Evolutionary conservation across 2,329 filamentous ascomycete genomes (phyloP), one percentile per base, ranked within the genome.

Genomic region (Colletotrichum godetiae): DNA sequence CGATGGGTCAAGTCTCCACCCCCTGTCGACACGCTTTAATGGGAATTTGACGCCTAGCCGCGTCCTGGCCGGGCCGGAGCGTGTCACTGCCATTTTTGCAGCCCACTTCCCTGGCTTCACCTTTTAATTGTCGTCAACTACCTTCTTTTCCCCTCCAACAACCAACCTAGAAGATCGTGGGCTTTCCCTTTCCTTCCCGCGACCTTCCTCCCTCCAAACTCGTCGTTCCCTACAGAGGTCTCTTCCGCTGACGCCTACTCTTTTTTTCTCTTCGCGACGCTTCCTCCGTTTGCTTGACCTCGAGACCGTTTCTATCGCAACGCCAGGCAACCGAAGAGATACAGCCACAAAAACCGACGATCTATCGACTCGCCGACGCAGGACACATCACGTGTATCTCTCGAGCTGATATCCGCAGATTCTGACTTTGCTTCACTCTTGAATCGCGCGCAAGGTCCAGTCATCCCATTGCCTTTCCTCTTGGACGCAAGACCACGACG

Each of bases 21-120:
- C 68, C 69, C 69, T 72, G 65, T 63, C 55, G 46, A 70, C 71
- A 73, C 71, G 66, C 33, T 71, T 73, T 73, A 65, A 71, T 69
- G 71, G 60, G 24, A 24, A 71, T 61, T 61, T 60, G 60, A 56
- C 46, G 60, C 70, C 70, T 63, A 56, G 67, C 71, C 71, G 61
- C 71, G 67, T 73, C 60, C 60, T 11, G 55, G 35, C 59, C 58
- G 31, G 46, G 53, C 55, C 29, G 49, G 71, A 70, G 60, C 71
- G 71, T 71, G 71, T 73, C 67, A 73, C 59, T 69, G 33, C 70
- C 53, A 59, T 69, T 73, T 73, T 73, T 69, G 69, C 65, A 72
- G 68, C 69, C 68, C 63, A 63, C 69, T 60, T 56, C 56, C 52
- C 49, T 72, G 29, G n/a, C 46, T 53, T 52, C 31, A 35, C 46